phyloP scores from a whole-genome alignment of 345 rosid species.

The Moringa oleifera region DNA sequence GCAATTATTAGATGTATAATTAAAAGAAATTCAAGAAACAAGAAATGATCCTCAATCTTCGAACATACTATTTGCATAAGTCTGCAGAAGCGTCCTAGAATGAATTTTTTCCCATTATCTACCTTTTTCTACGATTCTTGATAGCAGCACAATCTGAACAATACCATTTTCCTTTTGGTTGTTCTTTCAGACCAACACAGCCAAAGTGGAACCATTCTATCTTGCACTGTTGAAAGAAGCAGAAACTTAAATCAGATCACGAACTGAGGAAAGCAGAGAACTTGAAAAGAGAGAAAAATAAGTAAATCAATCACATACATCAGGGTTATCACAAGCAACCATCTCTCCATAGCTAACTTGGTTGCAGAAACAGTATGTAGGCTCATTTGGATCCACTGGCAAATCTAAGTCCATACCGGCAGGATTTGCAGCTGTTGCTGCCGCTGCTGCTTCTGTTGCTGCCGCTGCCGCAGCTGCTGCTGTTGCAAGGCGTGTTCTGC shows the following conservation, averaged over 20 bases:
- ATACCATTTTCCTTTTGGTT: slow-evolving; percentile 93
- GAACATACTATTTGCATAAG: not conserved
- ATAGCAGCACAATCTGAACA: slow-evolving; percentile 70
- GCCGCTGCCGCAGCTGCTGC: slow-evolving; percentile 37
- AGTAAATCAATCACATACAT: slow-evolving; percentile 39
- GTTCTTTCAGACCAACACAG: slow-evolving; percentile 84
- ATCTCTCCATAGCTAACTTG: slow-evolving; percentile 98
- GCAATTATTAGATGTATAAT: too few relatives aligned
- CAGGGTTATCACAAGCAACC: slow-evolving; percentile 91
- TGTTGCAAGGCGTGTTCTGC: slow-evolving; percentile 69
- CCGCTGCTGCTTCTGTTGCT: slow-evolving; percentile 30
- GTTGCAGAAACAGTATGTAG: slow-evolving; percentile 89
- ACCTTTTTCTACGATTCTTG: slow-evolving; percentile 65
- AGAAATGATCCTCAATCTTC: not conserved
- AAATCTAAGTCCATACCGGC: slow-evolving; percentile 80
- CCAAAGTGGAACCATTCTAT: slow-evolving; percentile 99
- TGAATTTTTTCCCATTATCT: not conserved
- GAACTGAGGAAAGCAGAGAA: not conserved
- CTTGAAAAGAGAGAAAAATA: not conserved
- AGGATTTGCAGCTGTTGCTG: slow-evolving; percentile 49
- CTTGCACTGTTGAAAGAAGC: slow-evolving; percentile 57
- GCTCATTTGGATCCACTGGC: slow-evolving; percentile 96
- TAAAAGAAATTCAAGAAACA: too few relatives aligned
- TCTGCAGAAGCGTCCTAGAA: not conserved
- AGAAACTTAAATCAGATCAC: slow-evolving; percentile 12